Evolutionary conservation across 768 basidiomycete genomes (phyloP), one percentile per base, ranked within the genome.

Genomic region (Tremella yokohamensis): DNA sequence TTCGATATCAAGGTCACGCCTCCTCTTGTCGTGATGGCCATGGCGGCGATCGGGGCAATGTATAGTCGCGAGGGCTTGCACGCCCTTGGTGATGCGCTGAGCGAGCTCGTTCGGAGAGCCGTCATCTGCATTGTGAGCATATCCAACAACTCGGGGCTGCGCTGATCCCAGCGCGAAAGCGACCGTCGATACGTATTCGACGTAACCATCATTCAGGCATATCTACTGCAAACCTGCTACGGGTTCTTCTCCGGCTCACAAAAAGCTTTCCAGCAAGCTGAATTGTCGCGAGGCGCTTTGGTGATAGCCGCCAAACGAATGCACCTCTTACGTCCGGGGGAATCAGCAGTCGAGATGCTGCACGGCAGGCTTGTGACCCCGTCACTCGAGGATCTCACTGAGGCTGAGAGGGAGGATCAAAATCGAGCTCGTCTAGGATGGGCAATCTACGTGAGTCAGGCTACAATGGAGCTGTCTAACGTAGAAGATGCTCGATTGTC

Each of bases 261-360:
- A 45, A 59, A 59, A 24, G 25, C 42, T 20, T 59, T 54, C 37
- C 58, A 54, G 18, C 52, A 59, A 25, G 44, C 52, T 18, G 58
- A 59, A 40, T n/a, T 20, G n/a, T 42, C 20, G 12, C 58, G 58
- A n/a, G 52, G 52, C 20, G 44, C 38, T 15, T 29, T 59, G 11
- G 52, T 59, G 22, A 40, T 45, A 18, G 40, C 44, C 16, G 48
- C 52, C 42, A 59, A 49, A 34, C 20, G 58, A 20, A 59, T 59
- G 58, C 58, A 59, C 34, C 52, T 59, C 12, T 52, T 59, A 13
- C 58, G 45, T 16, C 52, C 58, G 9, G 42, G 45, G n/a, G 20
- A 40, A 13, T 54, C 52, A n/a, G 53, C 53, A 15, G 26, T 49
- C 8, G 19, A 54, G 29, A 37, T 25, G 25, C 16, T 54, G 13